Percentiles rank a stretch among this genome's conserved stretches.
phyloP scores from a whole-genome alignment of 345 rosid species.

The Citrus sp. region DNA sequence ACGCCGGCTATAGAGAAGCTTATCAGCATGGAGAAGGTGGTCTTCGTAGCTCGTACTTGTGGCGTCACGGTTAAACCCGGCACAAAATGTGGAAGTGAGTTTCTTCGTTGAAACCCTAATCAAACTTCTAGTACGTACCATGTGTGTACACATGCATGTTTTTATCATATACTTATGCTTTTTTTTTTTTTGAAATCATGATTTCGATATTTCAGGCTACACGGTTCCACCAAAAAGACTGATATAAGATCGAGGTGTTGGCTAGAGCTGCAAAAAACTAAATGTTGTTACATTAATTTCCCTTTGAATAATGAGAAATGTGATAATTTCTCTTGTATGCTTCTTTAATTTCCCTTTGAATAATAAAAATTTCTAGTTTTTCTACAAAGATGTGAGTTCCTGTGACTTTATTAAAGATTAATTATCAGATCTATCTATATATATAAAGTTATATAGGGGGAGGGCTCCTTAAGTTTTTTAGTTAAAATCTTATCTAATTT shows the following conservation, averaged over 20 bases:
- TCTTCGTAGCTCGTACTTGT: constrained; percentile 37
- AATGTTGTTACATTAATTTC: no score
- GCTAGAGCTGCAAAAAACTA: no score
- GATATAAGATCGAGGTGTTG: neutral
- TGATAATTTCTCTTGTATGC: no score
- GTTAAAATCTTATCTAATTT: no score
- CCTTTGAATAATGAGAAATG: no score
- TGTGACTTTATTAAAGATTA: no score
- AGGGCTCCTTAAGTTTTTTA: no score
- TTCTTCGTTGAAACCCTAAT: neutral
- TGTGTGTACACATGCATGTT: neutral
- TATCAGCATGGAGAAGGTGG: constrained; percentile 44
- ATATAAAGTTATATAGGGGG: no score
- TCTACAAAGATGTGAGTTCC: no score
- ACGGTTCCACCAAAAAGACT: neutral
- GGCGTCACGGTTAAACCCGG: constrained; percentile 35
- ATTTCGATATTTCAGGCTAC: neutral
- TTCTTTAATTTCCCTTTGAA: no score
- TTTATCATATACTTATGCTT: neutral
- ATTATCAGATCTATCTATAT: no score
- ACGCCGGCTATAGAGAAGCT: constrained; percentile 20
- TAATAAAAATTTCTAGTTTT: no score
- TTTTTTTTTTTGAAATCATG: neutral
- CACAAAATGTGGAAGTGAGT: constrained; percentile 46
- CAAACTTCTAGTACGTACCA: neutral